Conservation (phyloP, 495 filamentous ascomycete species). For the Neurospora pannonica region DNA sequence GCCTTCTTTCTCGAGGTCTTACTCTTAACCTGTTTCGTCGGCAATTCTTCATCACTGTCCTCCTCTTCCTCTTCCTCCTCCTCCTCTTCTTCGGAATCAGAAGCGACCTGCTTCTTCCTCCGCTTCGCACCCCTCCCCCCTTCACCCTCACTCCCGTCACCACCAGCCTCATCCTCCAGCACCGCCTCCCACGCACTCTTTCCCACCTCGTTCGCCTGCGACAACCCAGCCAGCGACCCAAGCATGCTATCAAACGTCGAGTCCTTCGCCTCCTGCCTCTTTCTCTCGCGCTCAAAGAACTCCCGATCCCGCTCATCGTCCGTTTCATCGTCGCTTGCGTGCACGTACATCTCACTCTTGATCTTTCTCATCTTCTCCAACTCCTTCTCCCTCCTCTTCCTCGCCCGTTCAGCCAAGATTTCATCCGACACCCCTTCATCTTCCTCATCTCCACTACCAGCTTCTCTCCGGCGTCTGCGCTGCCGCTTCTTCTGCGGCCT, state of each 20-base stretch:
- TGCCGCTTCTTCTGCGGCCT: slow-evolving; percentile 36
- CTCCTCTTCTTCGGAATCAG: slow-evolving; percentile 7
- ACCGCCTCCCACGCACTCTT: slow-evolving; percentile 10
- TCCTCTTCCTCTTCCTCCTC: slow-evolving; percentile 12
- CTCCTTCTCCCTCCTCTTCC: slow-evolving; percentile 46
- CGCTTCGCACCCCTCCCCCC: not conserved
- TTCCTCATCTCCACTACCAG: slow-evolving; percentile 38
- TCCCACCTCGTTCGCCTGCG: not conserved
- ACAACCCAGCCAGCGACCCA: not conserved
- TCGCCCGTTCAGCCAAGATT: slow-evolving; percentile 33
- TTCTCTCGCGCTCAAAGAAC: slow-evolving; percentile 65
- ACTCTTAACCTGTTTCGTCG: slow-evolving; percentile 2
- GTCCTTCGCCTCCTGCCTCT: slow-evolving; percentile 20
- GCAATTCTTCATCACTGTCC: slow-evolving; percentile 15
- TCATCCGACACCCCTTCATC: slow-evolving; percentile 37
- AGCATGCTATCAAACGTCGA: slow-evolving; percentile 16
- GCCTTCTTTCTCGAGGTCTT: not conserved
- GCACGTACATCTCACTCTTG: slow-evolving; percentile 75
- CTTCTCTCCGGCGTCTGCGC: slow-evolving; percentile 27
- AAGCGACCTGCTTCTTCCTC: slow-evolving; percentile 4
- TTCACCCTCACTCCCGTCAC: slow-evolving; percentile 4
- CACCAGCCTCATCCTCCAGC: not conserved
- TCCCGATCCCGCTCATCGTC: slow-evolving; percentile 54
- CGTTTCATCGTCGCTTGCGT: slow-evolving; percentile 71
- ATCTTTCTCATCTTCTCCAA: slow-evolving; percentile 61